Base-by-base conservation (phyloP, 495 filamentous ascomycete genomes). In the Penicillium crystallinum region DNA sequence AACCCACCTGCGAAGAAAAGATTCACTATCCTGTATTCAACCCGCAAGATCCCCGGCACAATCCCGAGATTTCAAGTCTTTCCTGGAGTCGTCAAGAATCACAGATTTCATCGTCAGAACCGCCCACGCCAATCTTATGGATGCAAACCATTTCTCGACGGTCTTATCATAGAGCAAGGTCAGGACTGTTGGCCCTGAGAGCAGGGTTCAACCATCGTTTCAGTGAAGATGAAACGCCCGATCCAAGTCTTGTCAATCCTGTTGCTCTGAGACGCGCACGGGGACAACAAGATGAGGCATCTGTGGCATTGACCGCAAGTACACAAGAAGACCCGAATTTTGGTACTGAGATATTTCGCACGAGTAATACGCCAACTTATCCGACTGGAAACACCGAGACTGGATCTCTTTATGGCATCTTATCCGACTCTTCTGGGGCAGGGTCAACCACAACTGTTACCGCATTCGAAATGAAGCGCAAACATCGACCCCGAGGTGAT, bases 11-110 rank as follows among this genome's bases (percentile, higher is more conserved):
- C 30, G 57, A 63, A 15, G 68, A 73, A 52, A 69, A 49, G 39
- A 44, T 48, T 18, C 65, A 70, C 41, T 74, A 73, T 46, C 71
- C 71, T 1, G 46, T 74, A 9, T 74, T 67, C 42, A 56, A 73
- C 42, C 65, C 69, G 18, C 52, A 52, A 22, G 61, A 73, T 29
- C 68, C 66, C 50, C 55, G 64, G 19, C 71, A 74, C 34, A 73
- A 70, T 29, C 68, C 71, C 18, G 19, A 59, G 7, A 17, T 29
- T 12, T 15, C 40, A 3, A 15, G 18, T 9, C 35, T 40, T 8
- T 17, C 46, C 1, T 61, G 52, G 46, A 19, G 45, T 8, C 46
- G 52, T 11, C 49, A 53, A 19, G 55, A 52, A 0, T 49, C 54
- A 38, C 47, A 45, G 1, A 47, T 46, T 14, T 54, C 59, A 19